Evolutionary conservation across 495 filamentous ascomycete genomes (phyloP).

Genomic region (Penicillium goetzii): DNA sequence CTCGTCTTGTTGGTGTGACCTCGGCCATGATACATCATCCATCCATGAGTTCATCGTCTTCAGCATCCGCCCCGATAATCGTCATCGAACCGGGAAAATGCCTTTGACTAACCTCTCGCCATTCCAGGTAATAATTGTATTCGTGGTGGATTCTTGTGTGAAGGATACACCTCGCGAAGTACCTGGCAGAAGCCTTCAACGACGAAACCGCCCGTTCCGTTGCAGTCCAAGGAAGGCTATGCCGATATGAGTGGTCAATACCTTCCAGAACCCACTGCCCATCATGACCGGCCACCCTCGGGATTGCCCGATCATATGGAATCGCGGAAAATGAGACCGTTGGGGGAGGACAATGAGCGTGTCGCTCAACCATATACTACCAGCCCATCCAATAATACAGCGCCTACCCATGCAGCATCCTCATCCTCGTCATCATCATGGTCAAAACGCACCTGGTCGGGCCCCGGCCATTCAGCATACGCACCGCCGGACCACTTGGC

Average conservation of each 20-base stretch:
- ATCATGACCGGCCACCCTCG: constrained; percentile 43
- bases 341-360: constrained; percentile 51
- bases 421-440: constrained; percentile 30
- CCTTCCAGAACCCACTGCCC: constrained; percentile 55
- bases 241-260: constrained; percentile 51
- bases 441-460: constrained; percentile 47
- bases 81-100: not conserved
- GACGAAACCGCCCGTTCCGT: constrained; percentile 67
- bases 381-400: constrained; percentile 40
- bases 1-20: not conserved
- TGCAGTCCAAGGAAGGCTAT: constrained; percentile 84
- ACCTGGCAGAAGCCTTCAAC: constrained; percentile 71
- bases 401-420: constrained; percentile 29
- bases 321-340: constrained; percentile 45
- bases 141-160: constrained; percentile 88
- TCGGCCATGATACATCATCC: not conserved
- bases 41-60: not conserved
- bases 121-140: constrained; percentile 86
- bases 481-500: constrained; percentile 39
- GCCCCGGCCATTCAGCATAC: constrained; percentile 39
- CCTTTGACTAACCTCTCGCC: not conserved
- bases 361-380: constrained; percentile 41
- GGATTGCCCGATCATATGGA: constrained; percentile 42
- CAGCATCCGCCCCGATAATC: not conserved
- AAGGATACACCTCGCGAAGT: constrained; percentile 83